These are phyloP conservation scores for Aegilops speltoides DNA, from an alignment of 176 grass and related monocot genomes.

Conservation along the genomic window DNA sequence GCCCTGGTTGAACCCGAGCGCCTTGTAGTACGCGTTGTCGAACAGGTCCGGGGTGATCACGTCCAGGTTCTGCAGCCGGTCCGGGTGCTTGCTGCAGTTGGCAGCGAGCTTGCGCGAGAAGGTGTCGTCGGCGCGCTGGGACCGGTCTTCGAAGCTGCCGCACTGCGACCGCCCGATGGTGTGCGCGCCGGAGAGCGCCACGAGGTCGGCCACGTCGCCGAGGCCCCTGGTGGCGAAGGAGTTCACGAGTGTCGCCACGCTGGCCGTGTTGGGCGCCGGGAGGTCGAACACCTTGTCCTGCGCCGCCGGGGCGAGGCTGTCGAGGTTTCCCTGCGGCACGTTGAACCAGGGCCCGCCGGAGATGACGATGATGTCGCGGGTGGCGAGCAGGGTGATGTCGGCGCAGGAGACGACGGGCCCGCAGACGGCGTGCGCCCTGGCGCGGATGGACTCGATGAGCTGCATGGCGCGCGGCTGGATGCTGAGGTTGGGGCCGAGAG, in stretches of 20 bases:
- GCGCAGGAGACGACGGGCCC: constrained; percentile 47
- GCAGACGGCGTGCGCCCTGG: constrained; percentile 26
- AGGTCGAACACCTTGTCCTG: neutral
- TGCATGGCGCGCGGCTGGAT: constrained; percentile 33
- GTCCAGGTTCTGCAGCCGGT: constrained; percentile 14
- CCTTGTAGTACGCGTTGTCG: constrained; percentile 39
- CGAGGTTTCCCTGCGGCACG: neutral
- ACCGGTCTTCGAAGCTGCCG: constrained; percentile 24
- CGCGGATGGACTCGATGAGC: constrained; percentile 49
- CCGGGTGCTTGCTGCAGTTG: constrained; percentile 11
- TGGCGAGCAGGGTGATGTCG: constrained; percentile 41
- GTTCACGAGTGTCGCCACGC: neutral
- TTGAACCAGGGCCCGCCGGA: neutral
- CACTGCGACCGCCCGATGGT: constrained; percentile 65
- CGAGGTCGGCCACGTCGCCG: constrained; percentile 24
- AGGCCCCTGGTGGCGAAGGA: constrained; percentile 6
- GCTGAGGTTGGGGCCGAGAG: constrained; percentile 17
- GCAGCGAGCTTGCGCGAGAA: constrained; percentile 12
- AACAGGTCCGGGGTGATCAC: constrained; percentile 18
- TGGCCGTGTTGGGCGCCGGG: neutral
- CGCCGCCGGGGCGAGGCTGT: constrained; percentile 6
- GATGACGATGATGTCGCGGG: constrained; percentile 20
- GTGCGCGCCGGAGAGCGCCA: constrained; percentile 77
- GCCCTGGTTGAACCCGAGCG: constrained; percentile 6
- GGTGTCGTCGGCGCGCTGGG: constrained; percentile 25